A percentile compares a stretch with the other conserved stretches of the same genome.
These are phyloP conservation scores for Pichia sp. DNA, from an alignment of 1,139 yeast genomes.

Conservation along the genomic window DNA sequence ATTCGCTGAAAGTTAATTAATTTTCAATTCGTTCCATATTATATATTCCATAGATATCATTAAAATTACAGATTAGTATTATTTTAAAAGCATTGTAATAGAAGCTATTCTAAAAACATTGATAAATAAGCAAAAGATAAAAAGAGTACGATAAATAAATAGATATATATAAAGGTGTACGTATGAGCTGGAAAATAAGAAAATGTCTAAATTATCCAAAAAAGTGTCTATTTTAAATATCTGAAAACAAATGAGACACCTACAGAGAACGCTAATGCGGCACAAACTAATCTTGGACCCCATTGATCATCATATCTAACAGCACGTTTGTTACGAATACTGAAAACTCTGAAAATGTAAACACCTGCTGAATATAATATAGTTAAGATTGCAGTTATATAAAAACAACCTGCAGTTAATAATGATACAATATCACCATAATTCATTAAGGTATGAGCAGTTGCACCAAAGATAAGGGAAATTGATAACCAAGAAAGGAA, in stretches of 20 bases:
- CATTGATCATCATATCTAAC: constrained; percentile 79
- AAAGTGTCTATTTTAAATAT: constrained; percentile 18
- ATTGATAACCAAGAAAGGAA: constrained; percentile 73
- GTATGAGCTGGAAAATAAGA: no score
- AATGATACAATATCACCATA: constrained; percentile 66
- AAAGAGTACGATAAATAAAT: background rate
- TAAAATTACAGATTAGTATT: no score
- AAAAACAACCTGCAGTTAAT: constrained; percentile 86
- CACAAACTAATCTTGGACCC: constrained; percentile 84
- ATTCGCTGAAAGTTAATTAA: no score
- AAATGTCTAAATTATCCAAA: no score
- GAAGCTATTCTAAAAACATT: background rate
- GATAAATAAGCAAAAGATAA: background rate
- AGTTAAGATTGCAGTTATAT: constrained; percentile 69
- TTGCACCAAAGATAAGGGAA: constrained; percentile 64
- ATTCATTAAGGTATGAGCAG: constrained; percentile 63
- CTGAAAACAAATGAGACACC: constrained; percentile 65
- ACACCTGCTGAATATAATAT: constrained; percentile 66
- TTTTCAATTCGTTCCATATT: no score
- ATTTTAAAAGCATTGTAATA: no score
- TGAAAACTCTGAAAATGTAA: constrained; percentile 77
- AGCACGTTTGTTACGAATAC: constrained; percentile 77
- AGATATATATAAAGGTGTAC: background rate
- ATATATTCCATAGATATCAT: no score
- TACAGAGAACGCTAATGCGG: constrained; percentile 65